These are phyloP conservation scores for Tulasnella sp. DNA, from an alignment of 768 basidiomycete genomes.

Conservation along the genomic window DNA sequence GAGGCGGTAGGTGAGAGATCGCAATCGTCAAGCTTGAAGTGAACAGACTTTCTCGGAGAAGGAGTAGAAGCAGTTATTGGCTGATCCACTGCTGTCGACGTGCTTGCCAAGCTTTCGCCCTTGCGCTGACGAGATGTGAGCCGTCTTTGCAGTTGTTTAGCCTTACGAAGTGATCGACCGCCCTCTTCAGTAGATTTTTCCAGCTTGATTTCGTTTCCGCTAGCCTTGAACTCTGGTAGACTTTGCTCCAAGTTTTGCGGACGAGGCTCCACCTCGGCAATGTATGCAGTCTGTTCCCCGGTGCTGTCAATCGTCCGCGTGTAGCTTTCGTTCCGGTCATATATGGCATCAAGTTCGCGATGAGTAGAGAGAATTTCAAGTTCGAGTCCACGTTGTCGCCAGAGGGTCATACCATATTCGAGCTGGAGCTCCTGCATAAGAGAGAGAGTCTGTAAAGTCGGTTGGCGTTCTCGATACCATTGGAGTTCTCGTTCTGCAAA, in stretches of 20 bases:
- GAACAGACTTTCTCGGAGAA: background rate
- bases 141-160: background rate
- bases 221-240: background rate
- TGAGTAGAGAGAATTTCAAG: slow-evolving; percentile 5
- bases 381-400: slow-evolving; percentile 12
- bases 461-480: slow-evolving; percentile 6
- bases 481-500: slow-evolving; percentile 9
- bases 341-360: background rate
- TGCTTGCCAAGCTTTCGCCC: background rate
- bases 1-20: background rate
- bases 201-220: background rate
- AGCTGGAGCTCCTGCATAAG: slow-evolving; percentile 1
- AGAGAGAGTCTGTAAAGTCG: background rate
- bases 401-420: slow-evolving; percentile 13
- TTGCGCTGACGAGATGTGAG: background rate
- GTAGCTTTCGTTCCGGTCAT: background rate
- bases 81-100: background rate
- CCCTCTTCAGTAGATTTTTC: background rate
- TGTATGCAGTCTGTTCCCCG: background rate
- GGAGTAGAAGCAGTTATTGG: background rate
- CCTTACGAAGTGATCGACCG: background rate
- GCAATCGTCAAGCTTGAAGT: background rate
- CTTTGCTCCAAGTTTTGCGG: background rate
- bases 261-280: background rate
- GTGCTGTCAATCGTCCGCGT: background rate